A percentile compares a stretch with the other conserved stretches of the same genome.
Evolutionary conservation across 1,284 basidiomycete species (phyloP).

Genomic region (Heterobasidion occidentale): DNA sequence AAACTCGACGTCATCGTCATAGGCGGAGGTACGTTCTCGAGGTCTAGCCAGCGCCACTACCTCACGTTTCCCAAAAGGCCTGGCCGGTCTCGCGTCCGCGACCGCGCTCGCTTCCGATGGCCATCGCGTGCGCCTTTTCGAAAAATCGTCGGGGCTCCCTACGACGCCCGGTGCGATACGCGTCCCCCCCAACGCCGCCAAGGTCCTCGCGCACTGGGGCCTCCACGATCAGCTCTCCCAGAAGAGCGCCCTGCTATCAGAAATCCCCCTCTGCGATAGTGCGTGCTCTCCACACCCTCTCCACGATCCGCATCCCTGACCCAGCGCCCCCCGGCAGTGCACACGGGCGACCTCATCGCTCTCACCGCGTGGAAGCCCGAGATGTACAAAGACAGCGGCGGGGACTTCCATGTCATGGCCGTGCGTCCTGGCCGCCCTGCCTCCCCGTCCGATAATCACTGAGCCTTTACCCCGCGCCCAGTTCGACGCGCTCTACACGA

Average conservation of each 20-base stretch:
- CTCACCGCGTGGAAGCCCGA: background rate
- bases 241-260: background rate
- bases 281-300: background rate
- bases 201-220: background rate
- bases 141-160: background rate
- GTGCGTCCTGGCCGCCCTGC: background rate
- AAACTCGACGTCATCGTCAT: too few relatives aligned
- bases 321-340: background rate
- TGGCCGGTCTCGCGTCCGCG: background rate
- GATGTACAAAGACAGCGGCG: background rate
- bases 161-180: background rate
- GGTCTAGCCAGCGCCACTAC: too few relatives aligned
- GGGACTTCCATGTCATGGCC: background rate
- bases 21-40: too few relatives aligned
- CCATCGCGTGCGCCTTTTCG: background rate
- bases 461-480: background rate
- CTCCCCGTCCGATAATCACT: too few relatives aligned
- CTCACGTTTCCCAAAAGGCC: background rate
- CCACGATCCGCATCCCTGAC: too few relatives aligned
- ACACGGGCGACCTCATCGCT: background rate
- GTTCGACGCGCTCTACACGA: background rate
- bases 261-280: background rate
- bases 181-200: background rate
- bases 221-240: background rate
- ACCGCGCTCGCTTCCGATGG: background rate